These are phyloP conservation scores for Posidonia oceanica DNA, from an alignment of 116 monocot species.

Conservation along the genomic window DNA sequence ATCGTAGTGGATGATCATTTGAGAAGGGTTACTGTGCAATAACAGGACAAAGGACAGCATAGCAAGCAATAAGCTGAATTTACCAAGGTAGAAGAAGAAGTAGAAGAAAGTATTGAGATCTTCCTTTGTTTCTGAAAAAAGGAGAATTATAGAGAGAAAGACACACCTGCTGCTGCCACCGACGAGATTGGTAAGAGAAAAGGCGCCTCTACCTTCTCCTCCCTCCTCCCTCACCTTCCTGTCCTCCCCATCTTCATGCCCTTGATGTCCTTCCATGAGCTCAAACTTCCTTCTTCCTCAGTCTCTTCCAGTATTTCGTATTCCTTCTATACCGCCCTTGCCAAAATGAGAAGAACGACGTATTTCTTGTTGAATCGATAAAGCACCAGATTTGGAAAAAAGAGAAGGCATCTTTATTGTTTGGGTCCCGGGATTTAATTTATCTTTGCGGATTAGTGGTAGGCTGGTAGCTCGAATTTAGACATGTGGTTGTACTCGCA, in stretches of 20 bases:
- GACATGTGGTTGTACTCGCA: too few relatives aligned
- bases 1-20: conserved; percentile 72
- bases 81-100: not conserved
- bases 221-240: not conserved
- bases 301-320: not conserved
- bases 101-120: not conserved
- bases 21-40: conserved; percentile 5
- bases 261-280: not conserved
- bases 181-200: not conserved
- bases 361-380: too few relatives aligned
- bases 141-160: not conserved
- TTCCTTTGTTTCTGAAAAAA: not conserved
- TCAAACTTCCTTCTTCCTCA: not conserved
- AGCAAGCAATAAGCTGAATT: not conserved
- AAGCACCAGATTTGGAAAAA: too few relatives aligned
- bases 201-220: not conserved
- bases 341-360: too few relatives aligned
- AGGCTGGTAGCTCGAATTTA: too few relatives aligned
- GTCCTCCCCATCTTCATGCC: not conserved
- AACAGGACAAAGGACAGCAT: not conserved
- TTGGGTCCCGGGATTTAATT: too few relatives aligned
- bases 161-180: not conserved
- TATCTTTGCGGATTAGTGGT: too few relatives aligned
- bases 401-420: too few relatives aligned
- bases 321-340: too few relatives aligned